Evolutionary conservation across 2,329 filamentous ascomycete genomes (phyloP).

Genomic region (Epicoccum nigrum): DNA sequence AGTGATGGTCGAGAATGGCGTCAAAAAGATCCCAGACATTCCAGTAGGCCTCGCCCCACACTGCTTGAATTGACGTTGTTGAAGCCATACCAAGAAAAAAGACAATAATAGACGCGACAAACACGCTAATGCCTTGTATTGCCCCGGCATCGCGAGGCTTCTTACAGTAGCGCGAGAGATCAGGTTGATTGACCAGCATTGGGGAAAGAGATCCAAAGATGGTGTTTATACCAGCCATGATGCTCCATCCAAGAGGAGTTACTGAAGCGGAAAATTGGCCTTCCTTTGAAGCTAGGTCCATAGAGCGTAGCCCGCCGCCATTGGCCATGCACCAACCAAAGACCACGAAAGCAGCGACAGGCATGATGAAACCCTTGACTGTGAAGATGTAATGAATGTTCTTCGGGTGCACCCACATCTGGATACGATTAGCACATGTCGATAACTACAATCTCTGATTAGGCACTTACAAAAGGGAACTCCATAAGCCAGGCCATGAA

Average conservation of each 20-base stretch:
- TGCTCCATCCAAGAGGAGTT: conserved; percentile 43
- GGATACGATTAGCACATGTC: not conserved
- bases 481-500: conserved; percentile 40
- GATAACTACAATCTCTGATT: not conserved
- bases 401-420: conserved; percentile 42
- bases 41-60: conserved; percentile 51
- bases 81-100: conserved; percentile 51
- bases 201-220: conserved; percentile 51
- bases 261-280: conserved; percentile 14
- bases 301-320: conserved; percentile 35
- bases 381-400: conserved; percentile 37
- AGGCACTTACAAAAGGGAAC: conserved; percentile 33
- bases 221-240: conserved; percentile 52
- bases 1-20: conserved; percentile 51
- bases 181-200: conserved; percentile 51
- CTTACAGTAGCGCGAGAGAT: conserved; percentile 51
- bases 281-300: conserved; percentile 19
- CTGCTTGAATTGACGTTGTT: conserved; percentile 45
- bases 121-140: conserved; percentile 46
- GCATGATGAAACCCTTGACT: conserved; percentile 40
- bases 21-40: conserved; percentile 55
- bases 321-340: conserved; percentile 48
- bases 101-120: conserved; percentile 48
- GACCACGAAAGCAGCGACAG: conserved; percentile 41
- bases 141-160: conserved; percentile 36